Base-by-base conservation (phyloP, 2,329 filamentous ascomycete species). In the Botrytis porri region DNA sequence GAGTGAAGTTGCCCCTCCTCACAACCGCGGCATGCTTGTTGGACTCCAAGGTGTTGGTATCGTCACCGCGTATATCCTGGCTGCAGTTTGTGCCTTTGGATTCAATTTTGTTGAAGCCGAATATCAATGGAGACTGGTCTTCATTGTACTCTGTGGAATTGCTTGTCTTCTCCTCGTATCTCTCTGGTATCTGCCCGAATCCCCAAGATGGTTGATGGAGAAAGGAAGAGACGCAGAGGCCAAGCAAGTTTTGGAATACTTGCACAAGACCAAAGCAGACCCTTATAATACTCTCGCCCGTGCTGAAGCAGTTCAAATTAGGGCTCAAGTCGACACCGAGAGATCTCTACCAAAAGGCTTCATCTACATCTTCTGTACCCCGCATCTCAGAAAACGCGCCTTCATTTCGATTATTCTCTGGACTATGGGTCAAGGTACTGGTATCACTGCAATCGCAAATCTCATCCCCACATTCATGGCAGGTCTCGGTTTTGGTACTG, bases 151-250 rank as follows among this genome's bases (percentile, higher is more conserved):
- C 6, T 43, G 51, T 45, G 54, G 51, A 70, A 32, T 70, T 32
- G 54, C 67, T 25, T 70, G 39, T 45, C 75, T 82, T n/a, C 72
- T 78, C 32, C 43, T 77, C n/a, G 64, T 75, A 1, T 73, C 75
- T 1, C 37, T 93, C 83, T 75, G 90, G 57, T 75, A 92, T 72
- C 85, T 94, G 3, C 92, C 92, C 12, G 92, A 94, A 80, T 92
- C 90, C 0, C 91, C 92, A 0, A 87, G 92, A 29, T 76, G 75
- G 61, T 71, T 78, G 35, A 72, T 77, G 41, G 73, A 72, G 39
- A 72, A 74, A 43, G 71, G 73, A 20, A 69, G 72, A 14, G 61
- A 69, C 10, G 67, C 39, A 2, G 51, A 78, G 54, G 77, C 77
- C 4, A 51, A 75, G 4, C 69, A 74, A 18, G 73, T 76, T 1